Evolutionary conservation across 148 eudicot species (phyloP).

Genomic region (Salicornia ramosissima): DNA sequence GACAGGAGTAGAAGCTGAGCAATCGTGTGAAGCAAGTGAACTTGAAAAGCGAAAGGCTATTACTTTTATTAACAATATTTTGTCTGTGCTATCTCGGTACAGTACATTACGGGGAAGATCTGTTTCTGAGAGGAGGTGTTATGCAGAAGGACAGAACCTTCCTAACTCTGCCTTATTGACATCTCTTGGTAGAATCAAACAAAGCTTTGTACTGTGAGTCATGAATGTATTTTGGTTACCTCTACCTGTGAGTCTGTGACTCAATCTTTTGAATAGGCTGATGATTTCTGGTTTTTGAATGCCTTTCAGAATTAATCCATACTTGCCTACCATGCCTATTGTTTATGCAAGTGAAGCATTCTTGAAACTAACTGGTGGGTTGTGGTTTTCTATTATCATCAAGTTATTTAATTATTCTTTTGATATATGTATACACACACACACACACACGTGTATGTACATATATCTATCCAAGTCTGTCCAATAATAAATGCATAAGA

Average conservation of each 20-base stretch:
- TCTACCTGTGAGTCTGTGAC: neutral
- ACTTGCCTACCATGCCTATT: slow-evolving; percentile 63
- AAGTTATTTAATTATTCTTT: neutral
- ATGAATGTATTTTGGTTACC: slow-evolving; percentile 26
- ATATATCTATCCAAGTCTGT: neutral
- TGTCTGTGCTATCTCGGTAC: slow-evolving; percentile 74
- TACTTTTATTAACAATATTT: slow-evolving; percentile 54
- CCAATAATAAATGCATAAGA: neutral
- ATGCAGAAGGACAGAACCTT: slow-evolving; percentile 33
- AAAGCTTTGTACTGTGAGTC: slow-evolving; percentile 99
- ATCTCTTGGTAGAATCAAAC: slow-evolving; percentile 98
- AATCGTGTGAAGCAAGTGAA: slow-evolving; percentile 69
- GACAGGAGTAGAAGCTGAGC: slow-evolving; percentile 47
- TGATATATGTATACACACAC: too few relatives aligned
- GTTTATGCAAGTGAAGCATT: slow-evolving; percentile 88
- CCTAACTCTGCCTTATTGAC: slow-evolving; percentile 60
- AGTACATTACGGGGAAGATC: slow-evolving; percentile 63
- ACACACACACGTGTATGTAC: too few relatives aligned
- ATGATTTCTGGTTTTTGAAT: slow-evolving; percentile 19
- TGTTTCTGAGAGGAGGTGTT: slow-evolving; percentile 60
- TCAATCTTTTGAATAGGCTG: slow-evolving; percentile 1
- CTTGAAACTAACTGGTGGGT: slow-evolving; percentile 67
- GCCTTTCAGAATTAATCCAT: slow-evolving; percentile 63
- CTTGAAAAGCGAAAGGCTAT: slow-evolving; percentile 61
- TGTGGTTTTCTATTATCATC: neutral